Evolutionary conservation across 1,139 yeast species (phyloP), one percentile per base, ranked within the genome.

Genomic region (Debaryomyces robertsiae): DNA sequence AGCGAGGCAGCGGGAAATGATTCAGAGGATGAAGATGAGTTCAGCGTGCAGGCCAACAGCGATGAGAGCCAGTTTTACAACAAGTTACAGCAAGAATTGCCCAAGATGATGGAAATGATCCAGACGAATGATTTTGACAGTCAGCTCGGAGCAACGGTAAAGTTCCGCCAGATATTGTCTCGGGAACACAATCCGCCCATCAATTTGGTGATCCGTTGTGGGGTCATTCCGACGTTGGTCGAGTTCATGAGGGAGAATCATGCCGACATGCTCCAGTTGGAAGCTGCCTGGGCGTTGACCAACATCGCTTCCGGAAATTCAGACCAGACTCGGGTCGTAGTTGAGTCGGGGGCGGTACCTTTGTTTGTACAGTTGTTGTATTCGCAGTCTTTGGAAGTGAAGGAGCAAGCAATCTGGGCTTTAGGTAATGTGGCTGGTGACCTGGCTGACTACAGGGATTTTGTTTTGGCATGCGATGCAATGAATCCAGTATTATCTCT

Each of bases 351-450:
- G 40, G 98, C 98, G 0, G 95, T 93, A 32, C 98, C 98, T 16
- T 69, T 82, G 46, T 90, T 93, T 67, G 96, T 93, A 36, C 78
- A 84, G 51, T 75, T 94, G 52, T 76, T 94, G 54, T 77, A 79
- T 54, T 85, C 96, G 5, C 82, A 81, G 46, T 88, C 95, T 37
- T 73, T 83, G 42, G 98, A 94, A 60, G 97, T 94, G 44, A 88
- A 89, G 65, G 98, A 93, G 63, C 98, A 93, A 70, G 98, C 98
- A 15, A 93, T 93, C 53, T 93, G 98, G 98, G 98, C 98, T 28
- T 74, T 93, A 54, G 98, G 98, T 66, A 94, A 93, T 63, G 96
- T 93, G 63, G 98, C 98, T 23, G 98, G 98, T 65, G 98, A 93
- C 63, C 87, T 96, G 15, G 78, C 96, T 13, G 75, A 75, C 41